Evolutionary conservation across 225 moss, liverwort and hornwort species (phyloP).

Genomic region (Sphagnum contortum): DNA sequence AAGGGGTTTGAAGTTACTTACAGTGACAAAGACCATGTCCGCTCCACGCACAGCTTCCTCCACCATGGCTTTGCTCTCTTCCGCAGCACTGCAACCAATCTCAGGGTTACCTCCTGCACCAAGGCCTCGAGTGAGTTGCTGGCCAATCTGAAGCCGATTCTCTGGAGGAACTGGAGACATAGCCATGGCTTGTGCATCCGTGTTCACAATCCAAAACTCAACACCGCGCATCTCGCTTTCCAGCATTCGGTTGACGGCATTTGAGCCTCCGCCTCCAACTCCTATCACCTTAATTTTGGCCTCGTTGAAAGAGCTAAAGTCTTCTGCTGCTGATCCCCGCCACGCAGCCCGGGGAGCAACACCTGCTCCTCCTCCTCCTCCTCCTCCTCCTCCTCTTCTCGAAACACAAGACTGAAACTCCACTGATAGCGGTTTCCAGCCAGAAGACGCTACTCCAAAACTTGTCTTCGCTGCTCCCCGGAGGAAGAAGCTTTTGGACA

Average conservation of each 20-base stretch:
- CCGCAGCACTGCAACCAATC: conserved; percentile 70
- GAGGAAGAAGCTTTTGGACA: too few relatives aligned
- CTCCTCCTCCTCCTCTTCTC: too few relatives aligned
- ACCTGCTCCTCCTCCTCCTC: too few relatives aligned
- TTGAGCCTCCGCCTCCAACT: conserved; percentile 94
- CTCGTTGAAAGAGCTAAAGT: too few relatives aligned
- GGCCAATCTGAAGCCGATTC: conserved; percentile 67
- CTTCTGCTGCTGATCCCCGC: too few relatives aligned
- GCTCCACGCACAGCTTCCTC: conserved; percentile 62
- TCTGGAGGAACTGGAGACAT: conserved; percentile 64
- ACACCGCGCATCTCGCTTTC: conserved; percentile 93
- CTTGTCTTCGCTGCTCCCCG: too few relatives aligned
- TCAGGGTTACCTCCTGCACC: conserved; percentile 56
- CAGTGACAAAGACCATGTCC: conserved; percentile 84
- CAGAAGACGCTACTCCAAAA: too few relatives aligned
- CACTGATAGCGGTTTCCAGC: too few relatives aligned
- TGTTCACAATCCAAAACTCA: conserved; percentile 88
- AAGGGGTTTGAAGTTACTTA: too few relatives aligned
- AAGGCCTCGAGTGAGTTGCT: conserved; percentile 42
- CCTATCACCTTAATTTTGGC: conserved; percentile 78
- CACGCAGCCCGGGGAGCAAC: too few relatives aligned
- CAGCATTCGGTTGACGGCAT: conserved; percentile 98
- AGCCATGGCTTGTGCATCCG: conserved; percentile 73
- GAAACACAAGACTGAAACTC: too few relatives aligned
- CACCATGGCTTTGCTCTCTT: conserved; percentile 68